These are phyloP conservation scores for Oryza australiensis DNA, from an alignment of 176 grass and related monocot species.

Conservation along the genomic window DNA sequence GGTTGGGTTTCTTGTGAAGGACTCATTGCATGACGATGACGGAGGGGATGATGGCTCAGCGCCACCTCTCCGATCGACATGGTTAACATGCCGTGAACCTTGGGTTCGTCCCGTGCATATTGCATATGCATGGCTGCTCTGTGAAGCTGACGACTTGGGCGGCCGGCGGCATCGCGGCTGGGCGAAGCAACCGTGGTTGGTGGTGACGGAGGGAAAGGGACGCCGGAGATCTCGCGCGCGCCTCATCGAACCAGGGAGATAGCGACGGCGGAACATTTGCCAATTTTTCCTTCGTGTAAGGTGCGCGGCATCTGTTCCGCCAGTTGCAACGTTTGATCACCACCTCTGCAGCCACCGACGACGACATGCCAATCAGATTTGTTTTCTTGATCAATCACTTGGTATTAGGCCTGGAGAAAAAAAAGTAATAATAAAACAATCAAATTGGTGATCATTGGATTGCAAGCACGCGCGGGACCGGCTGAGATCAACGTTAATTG, in stretches of 20 bases:
- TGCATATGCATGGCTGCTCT: neutral
- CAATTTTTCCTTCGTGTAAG: slow-evolving; percentile 25
- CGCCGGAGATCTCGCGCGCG: slow-evolving; percentile 53
- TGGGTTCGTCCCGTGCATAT: neutral
- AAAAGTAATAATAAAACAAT: no score
- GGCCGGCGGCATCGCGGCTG: neutral
- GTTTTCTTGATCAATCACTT: no score
- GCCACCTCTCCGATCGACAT: slow-evolving; percentile 25
- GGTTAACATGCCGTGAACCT: neutral
- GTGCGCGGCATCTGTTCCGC: slow-evolving; percentile 36
- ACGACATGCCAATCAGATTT: neutral
- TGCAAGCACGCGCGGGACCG: no score
- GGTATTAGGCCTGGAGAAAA: no score
- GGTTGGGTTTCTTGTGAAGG: slow-evolving; percentile 49
- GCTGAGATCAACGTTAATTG: no score
- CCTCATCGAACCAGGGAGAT: slow-evolving; percentile 32
- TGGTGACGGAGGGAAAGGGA: slow-evolving; percentile 55
- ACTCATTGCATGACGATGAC: slow-evolving; percentile 35
- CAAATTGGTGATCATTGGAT: no score
- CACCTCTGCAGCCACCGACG: neutral
- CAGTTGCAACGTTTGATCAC: slow-evolving; percentile 45
- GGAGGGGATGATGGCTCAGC: slow-evolving; percentile 41
- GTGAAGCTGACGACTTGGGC: neutral
- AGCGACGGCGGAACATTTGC: slow-evolving; percentile 34
- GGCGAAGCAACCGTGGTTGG: slow-evolving; percentile 80